phyloP scores from a whole-genome alignment of 441 rosid genomes.

The Erodium texanum region DNA sequence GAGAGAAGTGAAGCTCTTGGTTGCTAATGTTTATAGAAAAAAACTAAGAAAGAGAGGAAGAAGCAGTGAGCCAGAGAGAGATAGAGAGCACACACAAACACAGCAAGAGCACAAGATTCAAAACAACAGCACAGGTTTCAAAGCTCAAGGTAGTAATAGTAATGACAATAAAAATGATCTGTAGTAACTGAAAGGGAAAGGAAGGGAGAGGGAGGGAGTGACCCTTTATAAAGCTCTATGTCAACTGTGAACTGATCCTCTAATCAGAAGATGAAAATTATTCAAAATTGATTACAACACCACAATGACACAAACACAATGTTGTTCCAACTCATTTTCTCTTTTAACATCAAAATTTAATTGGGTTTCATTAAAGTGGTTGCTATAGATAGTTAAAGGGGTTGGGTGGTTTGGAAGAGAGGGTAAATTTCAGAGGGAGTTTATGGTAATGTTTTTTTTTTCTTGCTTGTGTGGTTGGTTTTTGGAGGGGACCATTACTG shows the following conservation, averaged over 20 bases:
- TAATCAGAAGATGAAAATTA: background rate
- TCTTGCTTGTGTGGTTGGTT: background rate
- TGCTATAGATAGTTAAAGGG: constrained; percentile 12
- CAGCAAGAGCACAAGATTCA: background rate
- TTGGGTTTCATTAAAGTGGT: background rate
- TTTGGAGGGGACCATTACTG: constrained; percentile 19
- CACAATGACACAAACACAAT: too few species aligned
- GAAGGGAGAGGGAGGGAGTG: background rate
- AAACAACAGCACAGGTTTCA: background rate
- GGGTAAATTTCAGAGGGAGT: background rate
- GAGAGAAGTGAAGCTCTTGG: constrained; percentile 1
- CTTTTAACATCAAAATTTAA: background rate
- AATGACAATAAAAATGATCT: background rate
- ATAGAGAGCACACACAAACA: background rate
- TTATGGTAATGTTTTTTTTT: background rate
- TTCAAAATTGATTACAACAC: background rate
- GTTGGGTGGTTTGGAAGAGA: constrained; percentile 17
- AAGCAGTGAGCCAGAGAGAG: background rate
- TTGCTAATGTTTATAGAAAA: constrained; percentile 4
- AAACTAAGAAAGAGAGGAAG: background rate
- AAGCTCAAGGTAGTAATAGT: constrained; percentile 8
- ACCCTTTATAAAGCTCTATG: background rate
- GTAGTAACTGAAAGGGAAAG: constrained; percentile 3
- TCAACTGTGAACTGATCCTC: too few species aligned
- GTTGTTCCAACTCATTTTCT: background rate